Percentiles rank a stretch among this genome's conserved stretches.
Evolutionary conservation across 805 yeast species (phyloP).

Genomic region (Kodamaea fukazawae): DNA sequence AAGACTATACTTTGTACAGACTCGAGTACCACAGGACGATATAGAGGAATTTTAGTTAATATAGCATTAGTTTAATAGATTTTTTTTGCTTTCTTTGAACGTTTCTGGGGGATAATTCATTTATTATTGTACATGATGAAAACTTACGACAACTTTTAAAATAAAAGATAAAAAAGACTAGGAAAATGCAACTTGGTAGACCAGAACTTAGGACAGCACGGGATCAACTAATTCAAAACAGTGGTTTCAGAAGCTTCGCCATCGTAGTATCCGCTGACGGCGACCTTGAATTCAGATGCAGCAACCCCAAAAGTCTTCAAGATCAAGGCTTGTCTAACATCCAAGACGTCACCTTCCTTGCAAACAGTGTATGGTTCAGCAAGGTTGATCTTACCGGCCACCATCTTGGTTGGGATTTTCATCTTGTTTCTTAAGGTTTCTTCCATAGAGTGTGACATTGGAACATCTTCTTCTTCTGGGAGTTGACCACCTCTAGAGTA

Average conservation of each 20-base stretch:
- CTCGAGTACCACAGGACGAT: slow-evolving; percentile 31
- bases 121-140: slow-evolving; percentile 5
- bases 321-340: slow-evolving; percentile 86
- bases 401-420: slow-evolving; percentile 88
- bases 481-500: slow-evolving; percentile 96
- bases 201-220: not conserved
- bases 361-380: slow-evolving; percentile 79
- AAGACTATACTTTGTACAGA: slow-evolving; percentile 73
- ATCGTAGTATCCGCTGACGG: slow-evolving; percentile 73
- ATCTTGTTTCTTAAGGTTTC: slow-evolving; percentile 85
- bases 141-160: not conserved
- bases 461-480: slow-evolving; percentile 87
- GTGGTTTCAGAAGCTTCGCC: slow-evolving; percentile 46
- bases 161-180: not conserved
- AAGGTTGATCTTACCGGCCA: slow-evolving; percentile 80
- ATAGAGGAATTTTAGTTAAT: slow-evolving; percentile 7
- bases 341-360: slow-evolving; percentile 72
- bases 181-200: not conserved
- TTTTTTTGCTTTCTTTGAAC: too few relatives aligned
- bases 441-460: slow-evolving; percentile 94
- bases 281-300: slow-evolving; percentile 84
- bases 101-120: not conserved
- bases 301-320: slow-evolving; percentile 96
- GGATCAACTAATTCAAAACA: not conserved
- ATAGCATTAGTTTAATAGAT: slow-evolving; percentile 1